phyloP scores from a whole-genome alignment of 306 rosid species.

The Mimosa pudica region DNA sequence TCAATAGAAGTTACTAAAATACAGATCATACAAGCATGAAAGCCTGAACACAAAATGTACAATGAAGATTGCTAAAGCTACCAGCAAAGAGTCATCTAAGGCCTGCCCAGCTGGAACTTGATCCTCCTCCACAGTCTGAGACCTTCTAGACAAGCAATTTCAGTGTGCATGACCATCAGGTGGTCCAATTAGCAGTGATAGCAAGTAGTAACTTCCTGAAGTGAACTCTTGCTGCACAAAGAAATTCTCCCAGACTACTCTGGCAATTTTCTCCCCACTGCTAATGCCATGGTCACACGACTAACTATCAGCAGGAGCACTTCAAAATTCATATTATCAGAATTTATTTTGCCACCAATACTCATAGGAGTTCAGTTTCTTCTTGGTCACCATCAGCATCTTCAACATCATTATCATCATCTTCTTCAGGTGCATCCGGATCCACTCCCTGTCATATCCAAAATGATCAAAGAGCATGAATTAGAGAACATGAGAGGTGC shows the following conservation, averaged over 20 bases:
- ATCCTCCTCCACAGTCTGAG: not conserved
- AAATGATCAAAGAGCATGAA: conserved; percentile 27
- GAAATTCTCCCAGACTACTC: conserved; percentile 13
- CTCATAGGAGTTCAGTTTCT: conserved; percentile 79
- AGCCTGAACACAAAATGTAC: conserved; percentile 32
- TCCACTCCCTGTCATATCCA: conserved; percentile 69
- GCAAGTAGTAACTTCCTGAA: conserved; percentile 25
- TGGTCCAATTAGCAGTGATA: conserved; percentile 15
- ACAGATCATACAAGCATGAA: conserved; percentile 29
- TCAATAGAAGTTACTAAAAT: not conserved
- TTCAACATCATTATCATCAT: conserved; percentile 93
- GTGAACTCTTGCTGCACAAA: conserved; percentile 31
- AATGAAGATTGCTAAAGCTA: conserved; percentile 35
- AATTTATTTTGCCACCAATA: conserved; percentile 9
- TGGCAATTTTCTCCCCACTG: conserved; percentile 28
- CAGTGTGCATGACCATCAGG: conserved; percentile 11
- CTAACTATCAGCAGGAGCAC: conserved; percentile 30
- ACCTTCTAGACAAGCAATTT: conserved; percentile 4
- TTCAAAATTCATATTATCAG: conserved; percentile 16
- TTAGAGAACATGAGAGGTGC: conserved; percentile 23
- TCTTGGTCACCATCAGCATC: conserved; percentile 98
- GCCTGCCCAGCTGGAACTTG: conserved; percentile 27
- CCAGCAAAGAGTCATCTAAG: conserved; percentile 34
- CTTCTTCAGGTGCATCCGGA: conserved; percentile 99
- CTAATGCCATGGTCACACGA: conserved; percentile 33